phyloP scores from a whole-genome alignment of 805 yeast genomes.

The Hanseniaspora meyeri region DNA sequence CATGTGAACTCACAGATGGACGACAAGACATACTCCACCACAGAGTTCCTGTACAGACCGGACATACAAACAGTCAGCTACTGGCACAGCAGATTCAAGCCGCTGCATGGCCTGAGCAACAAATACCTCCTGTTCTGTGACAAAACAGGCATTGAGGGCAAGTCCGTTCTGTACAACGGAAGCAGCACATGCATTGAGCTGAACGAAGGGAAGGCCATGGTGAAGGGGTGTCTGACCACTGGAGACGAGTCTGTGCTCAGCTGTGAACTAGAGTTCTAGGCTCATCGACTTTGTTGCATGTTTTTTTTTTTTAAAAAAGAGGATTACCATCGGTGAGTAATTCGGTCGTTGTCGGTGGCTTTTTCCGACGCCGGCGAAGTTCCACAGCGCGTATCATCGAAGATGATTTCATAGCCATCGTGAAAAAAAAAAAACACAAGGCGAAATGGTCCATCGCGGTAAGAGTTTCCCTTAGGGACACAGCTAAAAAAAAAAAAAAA shows the following conservation, averaged over 20 bases:
- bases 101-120: not conserved
- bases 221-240: constrained; percentile 1
- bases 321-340: too few relatives aligned
- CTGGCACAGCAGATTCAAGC: constrained; percentile 8
- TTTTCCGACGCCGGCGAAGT: not conserved
- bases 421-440: too few relatives aligned
- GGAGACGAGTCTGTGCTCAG: not conserved
- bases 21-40: not conserved
- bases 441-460: too few relatives aligned
- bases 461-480: too few relatives aligned
- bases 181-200: constrained; percentile 3
- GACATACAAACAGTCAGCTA: not conserved
- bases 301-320: too few relatives aligned
- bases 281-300: too few relatives aligned
- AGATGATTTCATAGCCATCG: not conserved
- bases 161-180: constrained; percentile 2
- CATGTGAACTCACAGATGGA: not conserved
- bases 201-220: not conserved
- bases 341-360: not conserved
- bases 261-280: not conserved
- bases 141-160: not conserved
- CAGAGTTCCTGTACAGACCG: constrained; percentile 1
- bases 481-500: too few relatives aligned
- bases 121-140: constrained; percentile 8
- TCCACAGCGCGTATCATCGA: not conserved